These are phyloP conservation scores for Blastobotrys malaysiensis DNA, from an alignment of 1,139 yeast species.

Conservation along the genomic window DNA sequence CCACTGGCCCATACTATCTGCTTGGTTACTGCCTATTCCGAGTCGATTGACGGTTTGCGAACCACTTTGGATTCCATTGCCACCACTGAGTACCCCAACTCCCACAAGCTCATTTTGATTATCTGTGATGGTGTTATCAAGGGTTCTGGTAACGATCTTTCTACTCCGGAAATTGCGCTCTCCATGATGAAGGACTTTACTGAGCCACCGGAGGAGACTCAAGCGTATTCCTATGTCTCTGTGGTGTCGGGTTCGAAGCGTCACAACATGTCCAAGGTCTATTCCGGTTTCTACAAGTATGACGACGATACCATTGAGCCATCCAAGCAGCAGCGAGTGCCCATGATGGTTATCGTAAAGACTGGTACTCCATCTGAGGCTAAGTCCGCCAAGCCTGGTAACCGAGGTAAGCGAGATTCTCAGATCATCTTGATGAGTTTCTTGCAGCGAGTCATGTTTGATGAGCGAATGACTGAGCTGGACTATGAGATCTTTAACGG, in stretches of 20 bases:
- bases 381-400: constrained; percentile 31
- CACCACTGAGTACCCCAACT: constrained; percentile 89
- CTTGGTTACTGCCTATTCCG: constrained; percentile 92
- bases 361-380: constrained; percentile 36
- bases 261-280: constrained; percentile 30
- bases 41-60: constrained; percentile 78
- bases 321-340: constrained; percentile 69
- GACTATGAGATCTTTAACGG: constrained; percentile 33
- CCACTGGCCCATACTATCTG: constrained; percentile 83
- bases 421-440: constrained; percentile 34
- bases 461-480: constrained; percentile 33
- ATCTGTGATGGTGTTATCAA: constrained; percentile 92
- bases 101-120: constrained; percentile 79
- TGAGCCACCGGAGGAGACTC: constrained; percentile 25
- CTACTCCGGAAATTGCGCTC: constrained; percentile 32
- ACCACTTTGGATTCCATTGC: constrained; percentile 87
- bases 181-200: constrained; percentile 57
- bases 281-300: constrained; percentile 30
- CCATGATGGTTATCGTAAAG: constrained; percentile 32
- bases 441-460: constrained; percentile 35
- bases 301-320: constrained; percentile 29
- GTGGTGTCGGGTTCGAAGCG: constrained; percentile 31
- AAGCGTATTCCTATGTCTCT: constrained; percentile 27
- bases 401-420: constrained; percentile 37
- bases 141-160: constrained; percentile 60